phyloP scores from a whole-genome alignment of 2,329 filamentous ascomycete genomes.

The Pleurostoma richardsiae region DNA sequence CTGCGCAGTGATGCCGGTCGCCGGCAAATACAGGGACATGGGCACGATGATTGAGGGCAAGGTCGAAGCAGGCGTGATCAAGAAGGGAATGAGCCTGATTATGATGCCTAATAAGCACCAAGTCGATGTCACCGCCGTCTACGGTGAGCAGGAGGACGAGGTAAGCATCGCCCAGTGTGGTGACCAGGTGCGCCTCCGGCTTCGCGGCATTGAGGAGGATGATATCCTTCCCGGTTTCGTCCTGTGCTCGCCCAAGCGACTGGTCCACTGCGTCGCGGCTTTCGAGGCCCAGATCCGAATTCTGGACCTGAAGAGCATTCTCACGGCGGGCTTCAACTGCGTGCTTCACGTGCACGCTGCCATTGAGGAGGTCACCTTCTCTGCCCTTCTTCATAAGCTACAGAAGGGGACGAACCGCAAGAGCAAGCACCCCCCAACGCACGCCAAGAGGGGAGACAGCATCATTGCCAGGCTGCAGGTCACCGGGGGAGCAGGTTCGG shows the following conservation, averaged over 20 bases:
- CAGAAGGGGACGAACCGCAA: constrained; percentile 92
- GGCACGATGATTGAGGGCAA: constrained; percentile 97
- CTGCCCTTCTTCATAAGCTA: constrained; percentile 81
- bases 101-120: constrained; percentile 95
- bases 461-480: constrained; percentile 92
- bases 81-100: constrained; percentile 78
- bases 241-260: constrained; percentile 87
- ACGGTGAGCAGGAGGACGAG: constrained; percentile 96
- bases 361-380: constrained; percentile 95
- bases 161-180: constrained; percentile 76
- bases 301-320: constrained; percentile 88
- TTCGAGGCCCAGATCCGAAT: constrained; percentile 98
- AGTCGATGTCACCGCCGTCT: constrained; percentile 77
- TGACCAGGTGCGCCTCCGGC: constrained; percentile 87
- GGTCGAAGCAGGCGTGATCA: constrained; percentile 89
- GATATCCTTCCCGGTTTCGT: constrained; percentile 95
- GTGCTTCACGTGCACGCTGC: constrained; percentile 96
- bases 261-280: constrained; percentile 81
- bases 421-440: constrained; percentile 88
- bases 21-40: constrained; percentile 94
- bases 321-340: constrained; percentile 94
- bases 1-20: constrained; percentile 76
- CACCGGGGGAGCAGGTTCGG: constrained; percentile 75
- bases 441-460: constrained; percentile 74
- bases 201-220: constrained; percentile 95